Percentiles rank a stretch among this genome's conserved stretches.
phyloP scores from a whole-genome alignment of 1,284 basidiomycete species.

The Papiliotrema laurentii region DNA sequence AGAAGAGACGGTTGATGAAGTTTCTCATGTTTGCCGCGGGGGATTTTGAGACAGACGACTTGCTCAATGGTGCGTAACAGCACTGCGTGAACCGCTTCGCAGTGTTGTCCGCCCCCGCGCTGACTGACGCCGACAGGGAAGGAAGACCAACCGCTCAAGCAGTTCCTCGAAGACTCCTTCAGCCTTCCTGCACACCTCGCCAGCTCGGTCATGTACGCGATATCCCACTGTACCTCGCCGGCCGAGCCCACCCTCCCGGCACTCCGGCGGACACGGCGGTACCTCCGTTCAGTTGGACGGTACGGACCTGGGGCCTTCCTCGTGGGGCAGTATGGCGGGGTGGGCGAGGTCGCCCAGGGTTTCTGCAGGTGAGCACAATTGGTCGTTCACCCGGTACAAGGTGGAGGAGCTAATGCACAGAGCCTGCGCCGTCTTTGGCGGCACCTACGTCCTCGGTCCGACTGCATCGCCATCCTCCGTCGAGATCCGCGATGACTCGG shows the following conservation, averaged over 20 bases:
- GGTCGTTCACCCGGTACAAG: not conserved
- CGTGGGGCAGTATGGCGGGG: slow-evolving; percentile 88
- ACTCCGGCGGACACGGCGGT: slow-evolving; percentile 63
- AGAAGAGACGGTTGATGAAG: slow-evolving; percentile 90
- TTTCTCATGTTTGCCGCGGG: slow-evolving; percentile 76
- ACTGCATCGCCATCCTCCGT: slow-evolving; percentile 21
- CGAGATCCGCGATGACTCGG: slow-evolving; percentile 17
- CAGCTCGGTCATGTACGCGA: slow-evolving; percentile 63
- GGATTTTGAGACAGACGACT: slow-evolving; percentile 60
- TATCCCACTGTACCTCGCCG: slow-evolving; percentile 58
- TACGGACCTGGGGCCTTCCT: slow-evolving; percentile 90
- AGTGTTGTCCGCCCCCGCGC: not conserved
- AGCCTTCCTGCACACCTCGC: slow-evolving; percentile 59
- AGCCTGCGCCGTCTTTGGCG: slow-evolving; percentile 75
- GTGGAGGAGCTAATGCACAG: slow-evolving; percentile 46
- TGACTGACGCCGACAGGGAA: slow-evolving; percentile 47
- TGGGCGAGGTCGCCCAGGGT: slow-evolving; percentile 86
- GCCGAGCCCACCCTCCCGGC: slow-evolving; percentile 63
- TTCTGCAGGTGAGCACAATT: slow-evolving; percentile 60
- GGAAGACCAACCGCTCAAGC: slow-evolving; percentile 55
- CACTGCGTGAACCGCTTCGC: not conserved
- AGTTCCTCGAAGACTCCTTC: slow-evolving; percentile 63
- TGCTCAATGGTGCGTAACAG: slow-evolving; percentile 22
- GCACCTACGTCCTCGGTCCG: slow-evolving; percentile 70
- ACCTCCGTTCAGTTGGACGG: slow-evolving; percentile 73